These are phyloP conservation scores for Tricholomella constricta DNA, from an alignment of 768 basidiomycete genomes.

Conservation along the genomic window DNA sequence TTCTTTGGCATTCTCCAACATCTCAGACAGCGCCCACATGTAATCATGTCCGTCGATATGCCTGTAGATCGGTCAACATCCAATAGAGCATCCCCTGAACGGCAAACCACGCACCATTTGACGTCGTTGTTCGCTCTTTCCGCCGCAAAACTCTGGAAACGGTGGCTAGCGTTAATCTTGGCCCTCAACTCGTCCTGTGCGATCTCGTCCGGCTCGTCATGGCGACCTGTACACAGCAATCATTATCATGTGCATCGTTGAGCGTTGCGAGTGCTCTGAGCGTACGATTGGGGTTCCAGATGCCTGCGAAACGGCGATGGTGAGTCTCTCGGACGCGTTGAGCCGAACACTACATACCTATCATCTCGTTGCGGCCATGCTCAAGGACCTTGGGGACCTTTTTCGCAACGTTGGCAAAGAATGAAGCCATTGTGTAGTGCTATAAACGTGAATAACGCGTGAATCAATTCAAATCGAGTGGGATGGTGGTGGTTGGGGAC, in stretches of 20 bases:
- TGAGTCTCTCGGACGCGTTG: background rate
- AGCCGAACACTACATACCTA: slow-evolving; percentile 22
- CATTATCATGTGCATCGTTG: background rate
- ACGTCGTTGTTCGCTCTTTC: slow-evolving; percentile 69
- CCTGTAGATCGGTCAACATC: slow-evolving; percentile 36
- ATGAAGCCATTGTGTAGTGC: slow-evolving; percentile 23
- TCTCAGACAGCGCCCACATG: slow-evolving; percentile 91
- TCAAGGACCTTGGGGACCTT: slow-evolving; percentile 36
- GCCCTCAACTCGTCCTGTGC: slow-evolving; percentile 69
- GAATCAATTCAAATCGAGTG: too few relatives aligned
- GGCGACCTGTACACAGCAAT: slow-evolving; percentile 47
- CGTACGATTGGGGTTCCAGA: slow-evolving; percentile 49
- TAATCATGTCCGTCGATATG: slow-evolving; percentile 97
- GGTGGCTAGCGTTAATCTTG: slow-evolving; percentile 76
- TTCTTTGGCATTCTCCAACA: slow-evolving; percentile 81
- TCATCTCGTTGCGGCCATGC: slow-evolving; percentile 44
- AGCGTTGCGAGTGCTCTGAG: background rate
- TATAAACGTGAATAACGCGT: background rate
- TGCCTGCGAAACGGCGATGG: slow-evolving; percentile 29
- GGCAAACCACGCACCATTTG: slow-evolving; percentile 63
- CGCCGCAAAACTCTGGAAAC: slow-evolving; percentile 83
- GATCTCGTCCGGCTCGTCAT: slow-evolving; percentile 77
- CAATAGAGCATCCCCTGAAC: background rate
- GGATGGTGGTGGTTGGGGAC: slow-evolving; percentile 8
- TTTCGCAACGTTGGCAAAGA: slow-evolving; percentile 25